Evolutionary conservation across 257 asterid species (phyloP).

Genomic region (Cinchona pubescens): DNA sequence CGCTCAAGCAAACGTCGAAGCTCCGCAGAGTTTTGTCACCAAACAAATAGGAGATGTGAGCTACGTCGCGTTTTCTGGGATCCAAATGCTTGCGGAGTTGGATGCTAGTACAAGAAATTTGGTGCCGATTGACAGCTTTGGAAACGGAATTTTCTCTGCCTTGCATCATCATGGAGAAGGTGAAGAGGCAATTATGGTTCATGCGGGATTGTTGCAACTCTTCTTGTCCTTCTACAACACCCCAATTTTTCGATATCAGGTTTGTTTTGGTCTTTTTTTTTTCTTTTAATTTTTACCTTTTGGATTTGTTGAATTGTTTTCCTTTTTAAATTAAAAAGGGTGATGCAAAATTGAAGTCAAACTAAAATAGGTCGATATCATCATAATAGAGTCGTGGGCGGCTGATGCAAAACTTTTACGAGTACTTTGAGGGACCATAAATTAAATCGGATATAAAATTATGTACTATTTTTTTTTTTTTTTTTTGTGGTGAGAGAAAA

Average conservation of each 20-base stretch:
- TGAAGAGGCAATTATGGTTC: slow-evolving; percentile 52
- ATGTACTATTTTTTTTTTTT: too few species aligned
- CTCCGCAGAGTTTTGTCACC: slow-evolving; percentile 37
- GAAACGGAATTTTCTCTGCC: slow-evolving; percentile 37
- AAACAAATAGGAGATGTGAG: slow-evolving; percentile 44
- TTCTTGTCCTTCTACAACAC: slow-evolving; percentile 37
- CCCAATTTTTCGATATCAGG: slow-evolving; percentile 52
- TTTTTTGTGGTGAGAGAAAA: too few species aligned
- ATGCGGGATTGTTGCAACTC: slow-evolving; percentile 53
- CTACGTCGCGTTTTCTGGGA: slow-evolving; percentile 71
- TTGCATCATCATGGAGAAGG: slow-evolving; percentile 27
- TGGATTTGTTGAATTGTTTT: too few species aligned
- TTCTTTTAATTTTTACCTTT: too few species aligned
- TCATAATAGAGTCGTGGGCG: too few species aligned
- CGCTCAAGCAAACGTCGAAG: slow-evolving; percentile 42
- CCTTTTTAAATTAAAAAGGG: too few species aligned
- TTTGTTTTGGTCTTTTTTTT: too few species aligned
- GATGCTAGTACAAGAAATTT: slow-evolving; percentile 40
- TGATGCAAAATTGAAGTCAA: too few species aligned
- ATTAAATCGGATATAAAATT: too few species aligned
- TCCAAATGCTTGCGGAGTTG: slow-evolving; percentile 42
- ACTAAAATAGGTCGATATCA: too few species aligned
- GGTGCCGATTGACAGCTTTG: slow-evolving; percentile 40
- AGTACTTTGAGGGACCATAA: too few species aligned
- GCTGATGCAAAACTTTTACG: too few species aligned